phyloP scores from a whole-genome alignment of 2,329 filamentous ascomycete species.

The Zopfia rhizophila region DNA sequence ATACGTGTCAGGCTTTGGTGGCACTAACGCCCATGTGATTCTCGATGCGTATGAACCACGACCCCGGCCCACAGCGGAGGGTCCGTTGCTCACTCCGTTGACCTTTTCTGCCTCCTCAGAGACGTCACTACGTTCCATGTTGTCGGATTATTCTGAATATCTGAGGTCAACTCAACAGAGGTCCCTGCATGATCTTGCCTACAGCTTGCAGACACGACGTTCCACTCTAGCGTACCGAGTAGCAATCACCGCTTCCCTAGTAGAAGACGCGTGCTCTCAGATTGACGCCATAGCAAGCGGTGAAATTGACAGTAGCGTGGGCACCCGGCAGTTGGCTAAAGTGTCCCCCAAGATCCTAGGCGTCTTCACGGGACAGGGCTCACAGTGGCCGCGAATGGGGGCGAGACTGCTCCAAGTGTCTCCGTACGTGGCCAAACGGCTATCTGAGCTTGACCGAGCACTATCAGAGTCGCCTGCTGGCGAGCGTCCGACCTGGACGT shows the following conservation, averaged over 20 bases:
- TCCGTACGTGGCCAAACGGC: constrained; percentile 25
- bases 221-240: background rate
- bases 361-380: constrained; percentile 54
- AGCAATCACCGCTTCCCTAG: background rate
- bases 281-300: background rate
- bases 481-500: constrained; percentile 6
- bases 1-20: constrained; percentile 30
- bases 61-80: too few relatives aligned
- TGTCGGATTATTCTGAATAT: too few relatives aligned
- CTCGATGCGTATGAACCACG: too few relatives aligned
- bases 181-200: constrained; percentile 3
- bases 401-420: constrained; percentile 36
- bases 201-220: constrained; percentile 1
- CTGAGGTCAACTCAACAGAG: too few relatives aligned
- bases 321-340: too few relatives aligned
- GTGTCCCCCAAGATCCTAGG: constrained; percentile 28
- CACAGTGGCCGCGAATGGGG: constrained; percentile 53
- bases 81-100: too few relatives aligned
- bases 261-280: background rate
- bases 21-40: constrained; percentile 38
- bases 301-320: background rate
- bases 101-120: too few relatives aligned
- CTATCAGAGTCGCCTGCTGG: too few relatives aligned
- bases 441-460: constrained; percentile 22
- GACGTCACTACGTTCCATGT: too few relatives aligned